phyloP scores from a whole-genome alignment of 1,284 basidiomycete species.

The Trametes versicolor region DNA sequence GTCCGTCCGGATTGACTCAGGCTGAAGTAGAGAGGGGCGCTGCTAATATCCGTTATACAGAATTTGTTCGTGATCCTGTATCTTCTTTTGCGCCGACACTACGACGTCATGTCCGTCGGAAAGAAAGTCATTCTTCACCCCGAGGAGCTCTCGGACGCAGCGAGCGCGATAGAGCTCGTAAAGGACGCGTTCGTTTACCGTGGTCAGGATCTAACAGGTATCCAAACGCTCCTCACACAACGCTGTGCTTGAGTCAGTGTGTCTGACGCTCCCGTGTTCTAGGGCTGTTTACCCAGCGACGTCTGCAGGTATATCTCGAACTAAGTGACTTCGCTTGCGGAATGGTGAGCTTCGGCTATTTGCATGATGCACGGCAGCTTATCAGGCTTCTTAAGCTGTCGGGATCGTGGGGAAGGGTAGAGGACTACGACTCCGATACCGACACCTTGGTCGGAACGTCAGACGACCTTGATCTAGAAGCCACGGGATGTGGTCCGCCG shows the following conservation, averaged over 20 bases:
- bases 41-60: constrained; percentile 18
- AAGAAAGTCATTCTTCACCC: constrained; percentile 28
- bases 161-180: constrained; percentile 15
- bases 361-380: no score
- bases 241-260: no score
- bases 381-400: not conserved
- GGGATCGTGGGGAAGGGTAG: no score
- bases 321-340: constrained; percentile 34
- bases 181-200: constrained; percentile 20
- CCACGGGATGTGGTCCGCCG: not conserved
- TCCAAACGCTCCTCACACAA: no score
- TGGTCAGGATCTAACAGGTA: not conserved
- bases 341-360: constrained; percentile 25
- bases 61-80: constrained; percentile 39
- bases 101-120: constrained; percentile 36
- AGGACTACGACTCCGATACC: not conserved
- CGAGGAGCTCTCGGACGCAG: constrained; percentile 32
- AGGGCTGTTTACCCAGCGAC: constrained; percentile 39
- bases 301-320: constrained; percentile 31
- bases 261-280: not conserved
- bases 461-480: not conserved
- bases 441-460: not conserved
- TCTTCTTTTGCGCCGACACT: constrained; percentile 38
- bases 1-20: no score
- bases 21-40: not conserved